Percentiles rank a stretch among this genome's conserved stretches.
Evolutionary conservation across 139 green algal species (phyloP).

Genomic region (Picochlorum costavermella): DNA sequence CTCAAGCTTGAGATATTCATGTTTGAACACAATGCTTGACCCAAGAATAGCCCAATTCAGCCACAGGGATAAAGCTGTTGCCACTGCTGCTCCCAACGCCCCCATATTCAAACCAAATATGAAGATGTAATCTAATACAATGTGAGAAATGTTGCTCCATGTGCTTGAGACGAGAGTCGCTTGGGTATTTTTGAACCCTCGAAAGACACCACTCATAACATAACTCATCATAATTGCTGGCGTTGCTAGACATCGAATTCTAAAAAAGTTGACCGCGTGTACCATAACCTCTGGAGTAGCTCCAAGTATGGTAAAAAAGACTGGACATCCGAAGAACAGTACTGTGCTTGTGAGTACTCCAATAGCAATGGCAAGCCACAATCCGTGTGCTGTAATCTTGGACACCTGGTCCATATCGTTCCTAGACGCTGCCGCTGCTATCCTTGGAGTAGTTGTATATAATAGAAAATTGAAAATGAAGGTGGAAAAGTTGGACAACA

Average conservation of each 20-base stretch:
- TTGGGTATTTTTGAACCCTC: slow-evolving; percentile 29
- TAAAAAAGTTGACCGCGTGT: slow-evolving; percentile 25
- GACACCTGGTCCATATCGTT: slow-evolving; percentile 17
- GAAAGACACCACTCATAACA: slow-evolving; percentile 26
- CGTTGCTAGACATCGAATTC: slow-evolving; percentile 22
- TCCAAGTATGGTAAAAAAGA: slow-evolving; percentile 19
- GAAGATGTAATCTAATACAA: slow-evolving; percentile 21
- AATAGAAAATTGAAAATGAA: slow-evolving; percentile 36
- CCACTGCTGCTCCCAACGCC: slow-evolving; percentile 49
- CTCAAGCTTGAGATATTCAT: slow-evolving; percentile 8
- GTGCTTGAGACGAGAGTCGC: slow-evolving; percentile 24
- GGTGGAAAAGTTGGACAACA: slow-evolving; percentile 26
- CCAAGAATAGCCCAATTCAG: slow-evolving; percentile 23
- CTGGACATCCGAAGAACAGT: slow-evolving; percentile 15
- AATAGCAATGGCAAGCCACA: slow-evolving; percentile 27
- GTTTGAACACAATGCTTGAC: slow-evolving; percentile 20
- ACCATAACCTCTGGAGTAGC: slow-evolving; percentile 21
- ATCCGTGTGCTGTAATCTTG: slow-evolving; percentile 14
- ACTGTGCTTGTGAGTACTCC: slow-evolving; percentile 11
- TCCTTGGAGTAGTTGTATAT: slow-evolving; percentile 28
- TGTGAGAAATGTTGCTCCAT: slow-evolving; percentile 31
- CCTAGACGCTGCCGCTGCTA: slow-evolving; percentile 15
- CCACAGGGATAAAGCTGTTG: slow-evolving; percentile 55
- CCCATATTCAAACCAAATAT: slow-evolving; percentile 51
- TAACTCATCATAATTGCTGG: slow-evolving; percentile 28